Base-by-base conservation (phyloP, 371 early-diverging fungal genomes). In the Lichtheimia corymbifera region DNA sequence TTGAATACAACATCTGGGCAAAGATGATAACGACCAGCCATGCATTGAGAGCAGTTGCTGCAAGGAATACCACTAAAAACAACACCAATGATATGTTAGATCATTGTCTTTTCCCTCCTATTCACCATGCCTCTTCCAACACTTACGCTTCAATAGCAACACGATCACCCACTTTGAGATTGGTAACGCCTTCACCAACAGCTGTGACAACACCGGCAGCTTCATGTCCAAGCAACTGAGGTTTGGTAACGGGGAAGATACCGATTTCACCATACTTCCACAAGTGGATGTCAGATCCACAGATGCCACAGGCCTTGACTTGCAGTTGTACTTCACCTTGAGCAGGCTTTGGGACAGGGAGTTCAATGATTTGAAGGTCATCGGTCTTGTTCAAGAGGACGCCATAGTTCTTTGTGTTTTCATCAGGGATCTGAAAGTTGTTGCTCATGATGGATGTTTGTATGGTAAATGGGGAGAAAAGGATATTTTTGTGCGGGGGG, bases 201-300 rank as follows among this genome's bases (percentile, higher is more conserved):
- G 73, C 65, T 41, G 73, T 69, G 13, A 82, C 72, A 24, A 77
- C 51, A 18, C 82, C 82, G 50, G 80, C 71, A 54, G 72, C 72
- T 61, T 82, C 82, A 53, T 79, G 79, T 2, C 82, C 82, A 72
- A 79, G 67, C 13, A 77, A 51, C 27, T 67, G 70, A 49, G 77
- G 77, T 0, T 55, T 50, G 4, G 59, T 70, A 2, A 72, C 73
- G 35, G 70, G 70, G 55, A 77, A 77, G n/a, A 77, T 77, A 64
- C 77, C 77, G 50, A 77, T 77, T 41, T 72, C 73, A 43, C 75
- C 77, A 58, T 77, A 62, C 45, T 74, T 74, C 73, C 77, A 77
- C 53, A 74, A 52, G 57, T 77, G 77, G 30, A 74, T 55, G 41
- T 77, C 77, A 9, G 75, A 74, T 27, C 79, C 79, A 58, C 76